Percentiles rank a stretch among this genome's conserved stretches.
Evolutionary conservation across 441 rosid genomes (phyloP).

Genomic region (Jatropha podagrica): DNA sequence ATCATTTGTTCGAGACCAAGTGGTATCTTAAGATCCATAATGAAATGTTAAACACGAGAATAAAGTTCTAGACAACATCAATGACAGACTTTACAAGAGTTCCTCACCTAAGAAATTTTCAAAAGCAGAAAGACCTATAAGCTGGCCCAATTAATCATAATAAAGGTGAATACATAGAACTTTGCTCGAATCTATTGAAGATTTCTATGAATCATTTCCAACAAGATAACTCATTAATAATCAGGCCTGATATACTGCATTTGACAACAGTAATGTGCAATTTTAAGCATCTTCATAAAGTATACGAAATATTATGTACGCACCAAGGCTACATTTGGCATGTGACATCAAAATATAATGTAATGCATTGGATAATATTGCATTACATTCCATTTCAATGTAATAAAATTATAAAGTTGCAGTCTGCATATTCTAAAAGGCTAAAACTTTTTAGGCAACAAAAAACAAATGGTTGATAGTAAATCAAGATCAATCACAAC

Average conservation of each 20-base stretch:
- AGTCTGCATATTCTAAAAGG: background rate
- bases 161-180: background rate
- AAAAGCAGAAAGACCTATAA: background rate
- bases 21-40: conserved; percentile 9
- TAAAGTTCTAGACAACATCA: conserved; percentile 14
- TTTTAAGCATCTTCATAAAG: background rate
- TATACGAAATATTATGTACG: background rate
- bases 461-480: background rate
- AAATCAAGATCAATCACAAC: background rate
- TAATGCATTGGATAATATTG: no score
- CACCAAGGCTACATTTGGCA: no score
- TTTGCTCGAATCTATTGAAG: no score
- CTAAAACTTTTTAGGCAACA: background rate
- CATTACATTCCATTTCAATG: background rate
- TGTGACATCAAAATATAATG: no score
- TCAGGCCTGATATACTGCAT: background rate
- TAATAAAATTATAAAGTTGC: background rate
- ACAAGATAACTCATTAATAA: background rate
- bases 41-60: background rate
- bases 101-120: background rate
- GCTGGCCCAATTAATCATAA: conserved; percentile 11
- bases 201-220: background rate
- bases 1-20: conserved; percentile 1
- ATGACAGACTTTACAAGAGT: conserved; percentile 5
- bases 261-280: background rate